Conservation (phyloP, 352 stramenopile species). For the Phytophthora podocarpi region DNA sequence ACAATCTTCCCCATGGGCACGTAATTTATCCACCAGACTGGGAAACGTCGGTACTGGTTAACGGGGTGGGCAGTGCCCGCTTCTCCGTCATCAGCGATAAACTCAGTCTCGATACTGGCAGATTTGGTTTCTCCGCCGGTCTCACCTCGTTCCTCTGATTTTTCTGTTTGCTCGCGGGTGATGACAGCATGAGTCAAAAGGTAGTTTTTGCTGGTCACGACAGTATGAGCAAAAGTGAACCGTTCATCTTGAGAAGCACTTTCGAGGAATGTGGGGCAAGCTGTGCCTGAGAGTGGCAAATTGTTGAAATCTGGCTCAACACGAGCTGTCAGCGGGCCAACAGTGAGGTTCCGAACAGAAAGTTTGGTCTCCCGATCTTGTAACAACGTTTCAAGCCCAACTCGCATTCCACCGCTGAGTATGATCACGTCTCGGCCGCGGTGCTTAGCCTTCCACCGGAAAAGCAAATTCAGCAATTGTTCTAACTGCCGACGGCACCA, state of each 20-base stretch:
- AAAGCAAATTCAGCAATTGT: constrained; percentile 69
- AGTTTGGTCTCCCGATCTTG: constrained; percentile 53
- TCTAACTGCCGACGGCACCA: constrained; percentile 70
- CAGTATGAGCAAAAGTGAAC: constrained; percentile 59
- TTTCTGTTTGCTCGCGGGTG: constrained; percentile 16
- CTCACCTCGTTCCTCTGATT: not conserved
- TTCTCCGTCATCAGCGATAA: constrained; percentile 45
- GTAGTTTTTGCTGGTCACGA: constrained; percentile 66
- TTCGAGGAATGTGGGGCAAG: constrained; percentile 56
- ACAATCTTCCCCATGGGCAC: constrained; percentile 61
- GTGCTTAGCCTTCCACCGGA: constrained; percentile 78
- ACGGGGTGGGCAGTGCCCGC: constrained; percentile 42
- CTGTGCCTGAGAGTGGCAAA: constrained; percentile 49
- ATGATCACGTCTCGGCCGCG: constrained; percentile 70
- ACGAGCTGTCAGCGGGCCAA: constrained; percentile 59
- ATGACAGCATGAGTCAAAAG: constrained; percentile 44
- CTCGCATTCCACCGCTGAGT: constrained; percentile 67
- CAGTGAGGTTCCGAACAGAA: constrained; percentile 61
- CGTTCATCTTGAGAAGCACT: constrained; percentile 42
- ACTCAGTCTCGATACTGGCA: constrained; percentile 46
- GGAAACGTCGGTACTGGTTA: constrained; percentile 45
- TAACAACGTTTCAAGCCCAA: constrained; percentile 70
- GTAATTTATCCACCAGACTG: constrained; percentile 64
- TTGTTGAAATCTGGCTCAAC: constrained; percentile 53
- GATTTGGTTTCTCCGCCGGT: constrained; percentile 18